Conservation (phyloP, 257 asterid species). For the Petunia axillaris region DNA sequence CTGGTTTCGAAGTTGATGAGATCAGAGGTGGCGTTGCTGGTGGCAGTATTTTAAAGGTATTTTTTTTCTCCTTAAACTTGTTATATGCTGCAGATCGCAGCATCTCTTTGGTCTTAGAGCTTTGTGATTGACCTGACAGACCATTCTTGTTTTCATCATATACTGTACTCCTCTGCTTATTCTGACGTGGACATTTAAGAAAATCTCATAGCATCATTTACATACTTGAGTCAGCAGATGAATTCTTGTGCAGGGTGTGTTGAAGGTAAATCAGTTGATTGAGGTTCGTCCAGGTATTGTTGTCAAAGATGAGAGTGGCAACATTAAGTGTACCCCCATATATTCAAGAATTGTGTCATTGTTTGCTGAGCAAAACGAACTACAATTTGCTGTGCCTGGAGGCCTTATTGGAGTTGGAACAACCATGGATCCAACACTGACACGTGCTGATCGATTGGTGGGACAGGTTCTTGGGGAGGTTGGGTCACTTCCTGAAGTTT, state of each 20-base stretch:
- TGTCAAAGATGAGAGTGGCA: slow-evolving; percentile 86
- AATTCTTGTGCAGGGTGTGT: slow-evolving; percentile 79
- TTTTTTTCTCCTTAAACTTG: not conserved
- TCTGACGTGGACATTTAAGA: not conserved
- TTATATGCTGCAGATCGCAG: not conserved
- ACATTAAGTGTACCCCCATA: slow-evolving; percentile 89
- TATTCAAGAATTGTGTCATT: slow-evolving; percentile 90
- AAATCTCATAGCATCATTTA: slow-evolving; percentile 8
- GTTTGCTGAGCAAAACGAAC: slow-evolving; percentile 91
- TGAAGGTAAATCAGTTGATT: slow-evolving; percentile 81
- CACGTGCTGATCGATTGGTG: slow-evolving; percentile 98
- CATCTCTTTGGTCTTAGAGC: not conserved
- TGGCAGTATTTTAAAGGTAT: slow-evolving; percentile 94
- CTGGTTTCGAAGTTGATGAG: slow-evolving; percentile 98
- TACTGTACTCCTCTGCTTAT: not conserved
- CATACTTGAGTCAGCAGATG: slow-evolving; percentile 9
- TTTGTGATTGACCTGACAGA: not conserved
- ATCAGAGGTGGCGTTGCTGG: slow-evolving; percentile 99
- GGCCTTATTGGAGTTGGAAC: slow-evolving; percentile 99
- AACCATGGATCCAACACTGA: slow-evolving; percentile 97
- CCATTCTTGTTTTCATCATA: slow-evolving; percentile 6
- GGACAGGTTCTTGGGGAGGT: slow-evolving; percentile 99
- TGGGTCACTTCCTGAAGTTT: slow-evolving; percentile 94
- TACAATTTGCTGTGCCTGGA: slow-evolving; percentile 98
- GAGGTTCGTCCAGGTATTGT: slow-evolving; percentile 99